Evolutionary conservation across 345 rosid genomes (phyloP).

Genomic region (Eucalyptus melliodora): DNA sequence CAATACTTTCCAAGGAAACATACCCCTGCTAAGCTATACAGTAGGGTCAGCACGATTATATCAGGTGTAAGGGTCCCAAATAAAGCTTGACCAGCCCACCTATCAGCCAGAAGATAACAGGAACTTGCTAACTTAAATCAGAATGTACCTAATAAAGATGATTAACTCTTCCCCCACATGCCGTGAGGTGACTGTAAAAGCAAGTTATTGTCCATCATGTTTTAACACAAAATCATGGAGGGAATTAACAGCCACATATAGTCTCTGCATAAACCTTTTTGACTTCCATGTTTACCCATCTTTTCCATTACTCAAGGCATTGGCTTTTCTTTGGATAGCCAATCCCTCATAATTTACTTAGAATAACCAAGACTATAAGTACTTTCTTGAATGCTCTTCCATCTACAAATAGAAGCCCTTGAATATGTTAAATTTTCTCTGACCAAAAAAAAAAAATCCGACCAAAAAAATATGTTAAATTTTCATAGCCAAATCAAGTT

Average conservation of each 20-base stretch:
- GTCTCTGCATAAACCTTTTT: not conserved
- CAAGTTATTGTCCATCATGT: not conserved
- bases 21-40: constrained; percentile 99
- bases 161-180: not conserved
- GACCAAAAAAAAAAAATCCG: too few species aligned
- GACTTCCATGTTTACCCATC: not conserved
- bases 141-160: not conserved
- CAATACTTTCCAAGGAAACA: not conserved
- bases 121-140: not conserved
- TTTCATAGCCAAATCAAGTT: not conserved
- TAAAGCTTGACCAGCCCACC: constrained; percentile 99
- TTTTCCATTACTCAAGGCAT: not conserved
- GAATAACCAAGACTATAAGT: not conserved
- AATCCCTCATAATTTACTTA: not conserved
- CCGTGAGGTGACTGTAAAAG: not conserved
- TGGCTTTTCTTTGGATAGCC: not conserved
- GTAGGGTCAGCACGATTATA: constrained; percentile 80
- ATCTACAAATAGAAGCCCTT: not conserved
- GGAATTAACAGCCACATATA: not conserved
- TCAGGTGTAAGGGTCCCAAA: constrained; percentile 96
- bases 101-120: constrained; percentile 7
- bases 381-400: not conserved
- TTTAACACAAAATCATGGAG: not conserved
- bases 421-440: not conserved
- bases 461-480: not conserved